Evolutionary conservation across 306 rosid genomes (phyloP).

Genomic region (Lathyrus aphaca): DNA sequence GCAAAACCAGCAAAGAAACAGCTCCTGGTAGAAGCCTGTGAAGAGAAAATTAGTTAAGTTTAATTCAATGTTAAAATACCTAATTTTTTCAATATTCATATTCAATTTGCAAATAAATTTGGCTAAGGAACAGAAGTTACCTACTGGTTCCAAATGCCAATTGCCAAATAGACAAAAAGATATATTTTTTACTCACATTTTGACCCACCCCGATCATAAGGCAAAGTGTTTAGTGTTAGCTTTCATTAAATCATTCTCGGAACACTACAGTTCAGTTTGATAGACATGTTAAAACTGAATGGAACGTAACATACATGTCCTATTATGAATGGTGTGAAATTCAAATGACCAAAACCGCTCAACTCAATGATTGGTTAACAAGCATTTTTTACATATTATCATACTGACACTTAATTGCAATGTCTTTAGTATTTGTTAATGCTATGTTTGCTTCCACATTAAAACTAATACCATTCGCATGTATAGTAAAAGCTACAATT

Average conservation of each 20-base stretch:
- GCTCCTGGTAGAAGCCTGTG: constrained; percentile 94
- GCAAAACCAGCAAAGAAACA: constrained; percentile 99
- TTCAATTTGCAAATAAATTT: constrained; percentile 12
- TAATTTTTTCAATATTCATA: constrained; percentile 23
- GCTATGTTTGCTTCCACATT: too few species aligned
- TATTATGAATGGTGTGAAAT: neutral
- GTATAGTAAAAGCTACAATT: too few species aligned
- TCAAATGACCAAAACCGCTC: neutral
- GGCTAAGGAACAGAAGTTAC: neutral
- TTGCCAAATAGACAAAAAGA: constrained; percentile 8
- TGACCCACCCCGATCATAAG: neutral
- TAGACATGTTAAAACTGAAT: neutral
- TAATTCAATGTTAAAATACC: neutral
- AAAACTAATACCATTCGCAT: too few species aligned
- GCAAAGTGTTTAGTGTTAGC: constrained; percentile 1
- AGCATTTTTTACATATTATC: neutral
- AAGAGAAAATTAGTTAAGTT: constrained; percentile 37
- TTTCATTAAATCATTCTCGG: neutral
- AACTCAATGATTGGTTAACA: constrained; percentile 7
- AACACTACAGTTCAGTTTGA: neutral
- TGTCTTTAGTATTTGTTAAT: neutral
- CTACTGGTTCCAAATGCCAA: constrained; percentile 13
- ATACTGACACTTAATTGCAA: neutral
- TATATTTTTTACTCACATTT: neutral
- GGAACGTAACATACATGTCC: neutral